Evolutionary conservation across 768 basidiomycete species (phyloP).

Genomic region (Panaeolus cyanescens): DNA sequence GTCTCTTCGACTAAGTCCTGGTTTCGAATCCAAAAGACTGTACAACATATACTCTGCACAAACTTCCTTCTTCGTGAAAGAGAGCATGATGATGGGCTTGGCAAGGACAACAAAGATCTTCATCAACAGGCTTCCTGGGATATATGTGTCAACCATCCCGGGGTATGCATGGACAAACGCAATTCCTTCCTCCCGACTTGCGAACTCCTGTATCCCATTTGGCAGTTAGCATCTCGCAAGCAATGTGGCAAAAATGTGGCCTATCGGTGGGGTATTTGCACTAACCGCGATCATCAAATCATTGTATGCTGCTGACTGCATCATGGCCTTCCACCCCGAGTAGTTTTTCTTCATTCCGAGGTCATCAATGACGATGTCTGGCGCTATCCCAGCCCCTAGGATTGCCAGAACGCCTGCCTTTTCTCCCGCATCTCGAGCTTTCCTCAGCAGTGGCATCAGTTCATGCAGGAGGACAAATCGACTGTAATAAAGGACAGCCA

Average conservation of each 20-base stretch:
- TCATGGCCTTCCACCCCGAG: conserved; percentile 22
- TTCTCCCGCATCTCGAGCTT: conserved; percentile 35
- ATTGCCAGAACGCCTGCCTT: conserved; percentile 41
- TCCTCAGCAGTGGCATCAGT: conserved; percentile 35
- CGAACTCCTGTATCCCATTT: conserved; percentile 32
- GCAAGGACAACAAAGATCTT: conserved; percentile 18
- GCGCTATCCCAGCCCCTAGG: conserved; percentile 28
- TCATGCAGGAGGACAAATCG: conserved; percentile 40
- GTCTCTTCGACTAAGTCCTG: conserved; percentile 20
- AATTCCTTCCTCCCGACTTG: conserved; percentile 39
- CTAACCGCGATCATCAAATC: conserved; percentile 39
- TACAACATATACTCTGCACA: conserved; percentile 34
- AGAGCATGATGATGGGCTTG: conserved; percentile 19
- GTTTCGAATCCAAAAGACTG: conserved; percentile 25
- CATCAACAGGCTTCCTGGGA: conserved; percentile 8
- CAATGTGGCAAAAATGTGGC: not conserved
- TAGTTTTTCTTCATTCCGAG: conserved; percentile 40
- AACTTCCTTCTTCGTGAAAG: conserved; percentile 19
- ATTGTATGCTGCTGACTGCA: conserved; percentile 32
- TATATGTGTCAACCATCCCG: conserved; percentile 36
- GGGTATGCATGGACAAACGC: conserved; percentile 46
- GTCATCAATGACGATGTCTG: conserved; percentile 35
- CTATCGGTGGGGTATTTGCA: too few species aligned
- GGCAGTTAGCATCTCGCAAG: not conserved
- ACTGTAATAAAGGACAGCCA: conserved; percentile 41